phyloP scores from a whole-genome alignment of 78 protist species.

The slime mould (Dictyostelium discoideum) region DNA sequence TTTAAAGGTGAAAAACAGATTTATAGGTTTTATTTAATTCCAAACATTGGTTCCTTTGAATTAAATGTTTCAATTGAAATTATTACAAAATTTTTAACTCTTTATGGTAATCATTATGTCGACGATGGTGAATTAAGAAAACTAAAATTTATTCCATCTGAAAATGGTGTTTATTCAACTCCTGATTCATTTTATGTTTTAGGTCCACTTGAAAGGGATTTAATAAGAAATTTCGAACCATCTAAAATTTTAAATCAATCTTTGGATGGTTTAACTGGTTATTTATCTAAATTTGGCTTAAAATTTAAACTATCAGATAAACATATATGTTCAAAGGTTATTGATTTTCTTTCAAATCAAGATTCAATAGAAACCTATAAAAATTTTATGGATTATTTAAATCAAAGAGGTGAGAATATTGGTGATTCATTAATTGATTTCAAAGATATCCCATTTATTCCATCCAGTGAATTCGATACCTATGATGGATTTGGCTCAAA shows the following conservation, averaged over 20 bases:
- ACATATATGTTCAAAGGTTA: not conserved
- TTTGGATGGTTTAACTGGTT: not conserved
- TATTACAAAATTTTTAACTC: not conserved
- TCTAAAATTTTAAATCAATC: not conserved
- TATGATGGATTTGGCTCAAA: not conserved
- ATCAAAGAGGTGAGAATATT: no score
- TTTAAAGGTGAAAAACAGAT: not conserved
- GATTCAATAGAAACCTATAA: not conserved
- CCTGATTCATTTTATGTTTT: not conserved
- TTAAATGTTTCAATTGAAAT: not conserved
- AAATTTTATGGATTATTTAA: not conserved
- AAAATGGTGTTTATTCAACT: not conserved
- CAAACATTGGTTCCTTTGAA: not conserved
- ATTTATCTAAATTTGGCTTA: not conserved
- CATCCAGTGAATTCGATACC: not conserved
- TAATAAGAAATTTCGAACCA: not conserved
- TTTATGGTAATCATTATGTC: not conserved
- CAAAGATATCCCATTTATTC: not conserved
- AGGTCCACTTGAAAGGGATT: not conserved
- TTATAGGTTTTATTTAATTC: not conserved
- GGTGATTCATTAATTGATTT: not conserved
- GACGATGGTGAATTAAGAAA: not conserved
- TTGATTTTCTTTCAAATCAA: not conserved
- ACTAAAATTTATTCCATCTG: not conserved
- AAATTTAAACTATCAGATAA: not conserved